Evolutionary conservation across 2,329 filamentous ascomycete genomes (phyloP).

Genomic region (Beauveria varroae): DNA sequence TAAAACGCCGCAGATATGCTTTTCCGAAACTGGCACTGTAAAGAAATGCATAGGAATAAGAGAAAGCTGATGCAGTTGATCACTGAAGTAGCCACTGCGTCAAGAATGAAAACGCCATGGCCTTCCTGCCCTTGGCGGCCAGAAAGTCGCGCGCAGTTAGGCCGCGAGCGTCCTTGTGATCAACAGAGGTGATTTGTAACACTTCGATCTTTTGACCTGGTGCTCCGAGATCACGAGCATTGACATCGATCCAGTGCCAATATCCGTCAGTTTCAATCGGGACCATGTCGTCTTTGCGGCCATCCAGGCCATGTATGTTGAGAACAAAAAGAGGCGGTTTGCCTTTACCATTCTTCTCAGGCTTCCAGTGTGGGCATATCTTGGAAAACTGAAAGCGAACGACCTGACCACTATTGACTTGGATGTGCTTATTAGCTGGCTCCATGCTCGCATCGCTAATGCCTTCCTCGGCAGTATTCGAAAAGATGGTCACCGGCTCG

Average conservation of each 20-base stretch:
- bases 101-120: slow-evolving; percentile 37
- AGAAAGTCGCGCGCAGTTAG: slow-evolving; percentile 40
- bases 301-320: slow-evolving; percentile 57
- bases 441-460: slow-evolving; percentile 51
- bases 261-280: slow-evolving; percentile 71
- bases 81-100: slow-evolving; percentile 44
- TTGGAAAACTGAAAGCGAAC: slow-evolving; percentile 76
- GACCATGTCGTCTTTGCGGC: slow-evolving; percentile 58
- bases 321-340: slow-evolving; percentile 64
- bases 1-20: neutral
- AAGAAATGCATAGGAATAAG: neutral
- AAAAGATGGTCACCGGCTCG: slow-evolving; percentile 40
- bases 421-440: slow-evolving; percentile 46
- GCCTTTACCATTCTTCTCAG: slow-evolving; percentile 58
- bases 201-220: slow-evolving; percentile 62
- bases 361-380: slow-evolving; percentile 74
- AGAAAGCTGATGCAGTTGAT: neutral
- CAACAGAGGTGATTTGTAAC: slow-evolving; percentile 48
- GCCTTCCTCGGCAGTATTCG: slow-evolving; percentile 40
- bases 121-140: slow-evolving; percentile 34
- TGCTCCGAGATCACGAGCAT: slow-evolving; percentile 54
- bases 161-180: slow-evolving; percentile 40
- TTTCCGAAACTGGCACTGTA: neutral
- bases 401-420: slow-evolving; percentile 45
- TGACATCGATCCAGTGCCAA: slow-evolving; percentile 76